phyloP scores from a whole-genome alignment of 78 protist genomes.

The Dictyostelium brefeldianum region DNA sequence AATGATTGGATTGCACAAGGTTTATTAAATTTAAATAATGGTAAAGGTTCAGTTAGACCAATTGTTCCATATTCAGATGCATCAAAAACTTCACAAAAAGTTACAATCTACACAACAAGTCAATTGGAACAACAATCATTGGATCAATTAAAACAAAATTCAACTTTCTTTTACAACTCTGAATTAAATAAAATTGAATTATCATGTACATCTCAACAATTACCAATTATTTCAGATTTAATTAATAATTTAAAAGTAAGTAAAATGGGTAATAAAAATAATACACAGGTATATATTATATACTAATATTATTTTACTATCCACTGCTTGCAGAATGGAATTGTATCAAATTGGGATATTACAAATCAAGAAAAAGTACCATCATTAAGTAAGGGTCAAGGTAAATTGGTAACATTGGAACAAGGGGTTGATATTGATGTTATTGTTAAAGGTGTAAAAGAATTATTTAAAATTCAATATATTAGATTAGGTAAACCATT shows the following conservation, averaged over 20 bases:
- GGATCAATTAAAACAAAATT: not conserved
- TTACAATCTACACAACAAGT: not conserved
- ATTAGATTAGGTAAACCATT: constrained; percentile 67
- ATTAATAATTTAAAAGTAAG: not conserved
- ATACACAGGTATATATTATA: no score
- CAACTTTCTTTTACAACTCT: not conserved
- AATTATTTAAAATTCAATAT: constrained; percentile 37
- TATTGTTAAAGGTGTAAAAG: constrained; percentile 39
- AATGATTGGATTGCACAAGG: constrained; percentile 85
- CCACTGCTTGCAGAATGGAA: no score
- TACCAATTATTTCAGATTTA: not conserved
- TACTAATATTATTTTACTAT: no score
- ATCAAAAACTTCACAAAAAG: not conserved
- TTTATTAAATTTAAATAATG: constrained; percentile 8
- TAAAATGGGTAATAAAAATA: no score
- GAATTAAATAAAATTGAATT: not conserved
- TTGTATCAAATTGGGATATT: constrained; percentile 8
- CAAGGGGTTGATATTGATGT: constrained; percentile 26
- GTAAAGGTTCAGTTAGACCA: constrained; percentile 1
- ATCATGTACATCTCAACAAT: not conserved
- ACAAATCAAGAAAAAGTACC: constrained; percentile 2
- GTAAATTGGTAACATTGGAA: constrained; percentile 58
- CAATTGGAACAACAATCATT: not conserved
- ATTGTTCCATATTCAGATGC: not conserved
- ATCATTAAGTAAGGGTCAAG: constrained; percentile 21